These are phyloP conservation scores for Solanum lycopersicoides DNA, from an alignment of 257 asterid genomes.

Conservation along the genomic window DNA sequence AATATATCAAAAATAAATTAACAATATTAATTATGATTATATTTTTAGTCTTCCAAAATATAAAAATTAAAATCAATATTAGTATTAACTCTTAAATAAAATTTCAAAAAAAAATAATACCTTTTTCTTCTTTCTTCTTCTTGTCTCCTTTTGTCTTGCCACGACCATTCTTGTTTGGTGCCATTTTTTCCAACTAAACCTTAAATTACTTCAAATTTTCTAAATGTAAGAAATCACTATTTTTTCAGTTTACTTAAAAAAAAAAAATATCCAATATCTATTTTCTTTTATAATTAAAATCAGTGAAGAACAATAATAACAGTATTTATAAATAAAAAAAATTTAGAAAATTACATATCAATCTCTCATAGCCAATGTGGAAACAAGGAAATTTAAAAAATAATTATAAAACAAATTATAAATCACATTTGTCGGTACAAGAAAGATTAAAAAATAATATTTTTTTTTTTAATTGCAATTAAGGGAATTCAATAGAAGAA, in stretches of 20 bases:
- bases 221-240: too few species aligned
- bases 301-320: background rate
- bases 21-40: background rate
- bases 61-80: background rate
- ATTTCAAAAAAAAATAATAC: constrained; percentile 11
- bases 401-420: background rate
- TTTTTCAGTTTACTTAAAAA: background rate
- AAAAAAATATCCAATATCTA: background rate
- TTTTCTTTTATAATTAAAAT: background rate
- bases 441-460: too few species aligned
- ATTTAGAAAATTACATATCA: background rate
- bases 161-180: constrained; percentile 75
- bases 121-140: constrained; percentile 93
- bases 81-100: background rate
- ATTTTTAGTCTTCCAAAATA: background rate
- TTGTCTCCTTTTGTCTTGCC: constrained; percentile 80
- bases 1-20: background rate
- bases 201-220: background rate
- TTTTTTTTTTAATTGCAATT: background rate
- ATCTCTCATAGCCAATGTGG: background rate
- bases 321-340: background rate
- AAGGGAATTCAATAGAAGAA: background rate
- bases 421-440: background rate
- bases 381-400: too few species aligned
- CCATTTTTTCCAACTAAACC: constrained; percentile 31